Evolutionary conservation across 192 early-diverging fungal genomes (phyloP).

Genomic region (Coemansia pectinata): DNA sequence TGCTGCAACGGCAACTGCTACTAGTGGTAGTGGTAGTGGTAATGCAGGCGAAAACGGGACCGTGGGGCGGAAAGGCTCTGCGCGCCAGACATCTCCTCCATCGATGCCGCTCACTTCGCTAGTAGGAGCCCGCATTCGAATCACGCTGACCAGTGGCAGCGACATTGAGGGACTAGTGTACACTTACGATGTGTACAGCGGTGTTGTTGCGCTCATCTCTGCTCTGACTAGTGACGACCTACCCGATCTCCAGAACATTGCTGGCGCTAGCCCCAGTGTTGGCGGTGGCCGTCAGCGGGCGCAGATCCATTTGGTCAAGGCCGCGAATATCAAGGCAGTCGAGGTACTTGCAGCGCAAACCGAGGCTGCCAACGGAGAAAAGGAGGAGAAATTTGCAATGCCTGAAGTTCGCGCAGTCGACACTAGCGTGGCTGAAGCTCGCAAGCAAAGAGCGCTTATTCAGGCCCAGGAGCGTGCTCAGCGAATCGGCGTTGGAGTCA

Average conservation of each 20-base stretch:
- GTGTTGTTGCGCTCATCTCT: constrained; percentile 37
- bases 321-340: constrained; percentile 29
- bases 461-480: constrained; percentile 40
- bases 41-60: constrained; percentile 13
- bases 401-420: constrained; percentile 17
- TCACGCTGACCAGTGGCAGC: constrained; percentile 29
- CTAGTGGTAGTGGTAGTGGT: neutral
- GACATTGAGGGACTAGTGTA: constrained; percentile 36
- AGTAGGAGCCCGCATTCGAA: constrained; percentile 20
- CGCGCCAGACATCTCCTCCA: constrained; percentile 11
- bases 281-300: constrained; percentile 11
- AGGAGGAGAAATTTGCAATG: constrained; percentile 2
- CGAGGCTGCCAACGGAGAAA: neutral
- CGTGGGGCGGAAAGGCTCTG: constrained; percentile 10
- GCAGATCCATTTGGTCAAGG: constrained; percentile 27
- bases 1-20: neutral
- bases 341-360: constrained; percentile 13
- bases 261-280: constrained; percentile 5
- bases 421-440: constrained; percentile 24
- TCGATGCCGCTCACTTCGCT: constrained; percentile 26
- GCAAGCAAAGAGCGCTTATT: constrained; percentile 32
- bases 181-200: constrained; percentile 52
- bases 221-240: neutral
- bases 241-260: constrained; percentile 1
- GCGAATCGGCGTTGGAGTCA: constrained; percentile 77